Evolutionary conservation across 441 rosid genomes (phyloP).

Genomic region (Gossypium laxum): DNA sequence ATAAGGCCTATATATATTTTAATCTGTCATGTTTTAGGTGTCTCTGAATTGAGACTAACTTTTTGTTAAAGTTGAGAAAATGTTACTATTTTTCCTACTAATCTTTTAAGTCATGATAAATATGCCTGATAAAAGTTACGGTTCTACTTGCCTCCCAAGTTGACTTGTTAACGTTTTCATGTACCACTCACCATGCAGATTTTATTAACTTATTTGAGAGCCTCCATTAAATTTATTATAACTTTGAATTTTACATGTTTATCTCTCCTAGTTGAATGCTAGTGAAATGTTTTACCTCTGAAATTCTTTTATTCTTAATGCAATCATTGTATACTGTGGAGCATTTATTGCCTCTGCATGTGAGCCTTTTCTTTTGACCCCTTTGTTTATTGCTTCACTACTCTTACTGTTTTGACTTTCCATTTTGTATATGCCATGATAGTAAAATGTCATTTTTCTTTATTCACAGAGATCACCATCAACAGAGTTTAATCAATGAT

Average conservation of each 20-base stretch:
- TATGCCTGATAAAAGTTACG: not conserved
- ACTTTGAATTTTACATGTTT: not conserved
- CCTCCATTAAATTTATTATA: not conserved
- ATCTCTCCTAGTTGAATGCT: constrained; percentile 6
- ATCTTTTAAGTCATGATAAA: not conserved
- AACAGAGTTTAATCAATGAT: constrained; percentile 46
- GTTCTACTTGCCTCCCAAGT: not conserved
- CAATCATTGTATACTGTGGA: not conserved
- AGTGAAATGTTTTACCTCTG: not conserved
- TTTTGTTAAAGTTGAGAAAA: not conserved
- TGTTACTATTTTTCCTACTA: not conserved
- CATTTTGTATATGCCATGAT: constrained; percentile 11
- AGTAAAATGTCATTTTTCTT: constrained; percentile 14
- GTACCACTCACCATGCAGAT: not conserved
- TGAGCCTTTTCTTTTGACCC: not conserved
- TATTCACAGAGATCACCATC: constrained; percentile 52
- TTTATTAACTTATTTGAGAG: constrained; percentile 1
- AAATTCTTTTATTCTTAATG: not conserved
- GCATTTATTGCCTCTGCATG: not conserved
- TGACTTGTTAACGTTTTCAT: not conserved
- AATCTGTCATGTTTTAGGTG: not conserved
- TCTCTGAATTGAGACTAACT: not conserved
- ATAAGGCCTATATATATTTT: not conserved
- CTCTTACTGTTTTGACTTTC: constrained; percentile 13
- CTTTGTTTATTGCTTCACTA: not conserved